Percentiles rank a stretch among this genome's conserved stretches.
Conservation (phyloP, 1,139 yeast genomes). For the Scheffersomyces parashehatae region DNA sequence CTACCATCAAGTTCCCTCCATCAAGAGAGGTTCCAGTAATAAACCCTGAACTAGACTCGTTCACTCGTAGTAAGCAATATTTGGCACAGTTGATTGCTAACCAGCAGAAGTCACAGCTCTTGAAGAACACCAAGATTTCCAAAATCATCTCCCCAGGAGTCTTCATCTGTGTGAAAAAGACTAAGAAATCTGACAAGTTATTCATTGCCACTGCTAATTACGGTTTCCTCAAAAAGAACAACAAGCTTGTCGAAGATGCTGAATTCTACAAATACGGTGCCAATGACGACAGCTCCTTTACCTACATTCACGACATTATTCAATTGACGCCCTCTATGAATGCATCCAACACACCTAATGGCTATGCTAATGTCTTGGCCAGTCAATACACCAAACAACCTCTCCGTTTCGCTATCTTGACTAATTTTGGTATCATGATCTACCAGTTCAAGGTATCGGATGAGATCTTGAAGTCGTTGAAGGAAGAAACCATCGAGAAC, state of each 20-base stretch:
- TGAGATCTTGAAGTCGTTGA: conserved; percentile 66
- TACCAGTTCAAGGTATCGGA: conserved; percentile 81
- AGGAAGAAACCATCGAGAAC: conserved; percentile 55
- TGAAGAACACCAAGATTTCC: conserved; percentile 47
- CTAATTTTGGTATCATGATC: conserved; percentile 74
- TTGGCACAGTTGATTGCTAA: conserved; percentile 41
- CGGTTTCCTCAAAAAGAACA: conserved; percentile 73
- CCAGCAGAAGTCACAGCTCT: conserved; percentile 48
- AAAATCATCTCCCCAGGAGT: conserved; percentile 81
- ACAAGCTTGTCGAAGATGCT: conserved; percentile 77
- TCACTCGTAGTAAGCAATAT: conserved; percentile 45
- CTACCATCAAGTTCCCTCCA: conserved; percentile 74
- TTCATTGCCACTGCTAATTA: conserved; percentile 83
- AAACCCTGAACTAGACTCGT: conserved; percentile 49
- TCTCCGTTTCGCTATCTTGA: conserved; percentile 75
- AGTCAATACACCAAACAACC: conserved; percentile 72
- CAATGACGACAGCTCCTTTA: conserved; percentile 21
- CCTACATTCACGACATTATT: conserved; percentile 67
- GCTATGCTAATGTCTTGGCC: conserved; percentile 81
- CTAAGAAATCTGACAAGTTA: conserved; percentile 50
- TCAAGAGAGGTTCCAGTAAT: conserved; percentile 61
- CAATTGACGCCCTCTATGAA: conserved; percentile 70
- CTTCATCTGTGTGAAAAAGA: conserved; percentile 54
- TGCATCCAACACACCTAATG: conserved; percentile 72
- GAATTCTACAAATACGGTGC: conserved; percentile 65